These are phyloP conservation scores for Sporothrix phasma DNA, from an alignment of 2,329 filamentous ascomycete species.

Conservation along the genomic window DNA sequence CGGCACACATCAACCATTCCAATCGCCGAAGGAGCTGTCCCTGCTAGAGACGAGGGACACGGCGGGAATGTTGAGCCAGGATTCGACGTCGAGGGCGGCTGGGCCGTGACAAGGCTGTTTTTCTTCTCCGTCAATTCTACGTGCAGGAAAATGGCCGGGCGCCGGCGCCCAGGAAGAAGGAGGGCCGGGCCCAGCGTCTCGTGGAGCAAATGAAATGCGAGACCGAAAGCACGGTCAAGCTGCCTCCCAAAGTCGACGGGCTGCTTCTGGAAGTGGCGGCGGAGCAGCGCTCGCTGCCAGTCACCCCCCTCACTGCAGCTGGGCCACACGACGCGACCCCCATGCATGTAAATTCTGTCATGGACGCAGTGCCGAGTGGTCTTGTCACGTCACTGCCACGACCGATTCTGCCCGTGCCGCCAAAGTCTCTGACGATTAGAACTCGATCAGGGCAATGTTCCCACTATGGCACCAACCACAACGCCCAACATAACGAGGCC, in stretches of 20 bases:
- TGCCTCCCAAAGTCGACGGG: constrained; percentile 11
- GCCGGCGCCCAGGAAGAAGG: constrained; percentile 44
- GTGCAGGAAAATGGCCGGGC: constrained; percentile 93
- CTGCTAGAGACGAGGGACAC: constrained; percentile 32
- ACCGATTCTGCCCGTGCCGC: neutral
- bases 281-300: neutral
- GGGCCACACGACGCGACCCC: neutral
- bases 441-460: constrained; percentile 1
- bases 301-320: neutral
- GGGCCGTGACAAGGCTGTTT: constrained; percentile 87
- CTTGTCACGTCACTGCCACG: neutral
- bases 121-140: constrained; percentile 85
- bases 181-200: constrained; percentile 43
- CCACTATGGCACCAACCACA: neutral
- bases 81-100: constrained; percentile 75
- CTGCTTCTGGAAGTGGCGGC: constrained; percentile 5
- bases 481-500: too few species aligned
- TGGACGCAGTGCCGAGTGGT: neutral
- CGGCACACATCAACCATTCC: constrained; percentile 20
- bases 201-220: constrained; percentile 42
- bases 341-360: neutral
- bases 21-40: constrained; percentile 21
- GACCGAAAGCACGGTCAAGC: constrained; percentile 19
- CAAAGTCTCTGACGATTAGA: constrained; percentile 14
- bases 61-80: constrained; percentile 65